phyloP scores from a whole-genome alignment of 2,329 filamentous ascomycete genomes.

The Truncatella angustata region DNA sequence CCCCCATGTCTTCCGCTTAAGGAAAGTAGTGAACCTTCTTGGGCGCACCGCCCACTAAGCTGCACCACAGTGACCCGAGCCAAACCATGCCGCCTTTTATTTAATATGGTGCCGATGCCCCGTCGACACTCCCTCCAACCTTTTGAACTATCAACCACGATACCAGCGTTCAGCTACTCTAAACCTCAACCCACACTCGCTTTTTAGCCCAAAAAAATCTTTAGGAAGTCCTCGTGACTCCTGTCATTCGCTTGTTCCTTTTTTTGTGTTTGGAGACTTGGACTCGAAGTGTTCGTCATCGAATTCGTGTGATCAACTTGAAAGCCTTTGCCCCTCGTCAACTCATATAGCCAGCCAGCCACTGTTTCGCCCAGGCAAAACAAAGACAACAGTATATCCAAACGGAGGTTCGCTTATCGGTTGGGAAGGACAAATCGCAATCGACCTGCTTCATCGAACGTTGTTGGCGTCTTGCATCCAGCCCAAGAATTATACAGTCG shows the following conservation, averaged over 20 bases:
- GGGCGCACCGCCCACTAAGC: slow-evolving; percentile 8
- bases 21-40: slow-evolving; percentile 5
- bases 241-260: slow-evolving; percentile 69
- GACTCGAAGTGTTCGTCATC: slow-evolving; percentile 31
- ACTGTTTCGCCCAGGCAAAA: not conserved
- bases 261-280: slow-evolving; percentile 46
- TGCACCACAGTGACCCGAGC: not conserved
- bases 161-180: slow-evolving; percentile 35
- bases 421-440: slow-evolving; percentile 16
- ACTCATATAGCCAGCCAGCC: slow-evolving; percentile 1
- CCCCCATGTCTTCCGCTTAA: slow-evolving; percentile 7
- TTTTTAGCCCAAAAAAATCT: slow-evolving; percentile 39
- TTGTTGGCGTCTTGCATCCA: slow-evolving; percentile 25
- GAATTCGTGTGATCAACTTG: slow-evolving; percentile 12
- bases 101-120: slow-evolving; percentile 20
- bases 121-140: slow-evolving; percentile 25
- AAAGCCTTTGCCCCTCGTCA: slow-evolving; percentile 3
- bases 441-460: slow-evolving; percentile 20
- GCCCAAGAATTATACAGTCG: slow-evolving; percentile 31
- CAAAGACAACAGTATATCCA: not conserved
- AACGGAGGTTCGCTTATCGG: slow-evolving; percentile 15
- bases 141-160: slow-evolving; percentile 30
- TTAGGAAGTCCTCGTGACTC: slow-evolving; percentile 73
- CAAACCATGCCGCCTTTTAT: slow-evolving; percentile 2
- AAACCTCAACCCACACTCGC: slow-evolving; percentile 48